Evolutionary conservation across 495 filamentous ascomycete genomes (phyloP).

Genomic region (Cryomyces minteri): DNA sequence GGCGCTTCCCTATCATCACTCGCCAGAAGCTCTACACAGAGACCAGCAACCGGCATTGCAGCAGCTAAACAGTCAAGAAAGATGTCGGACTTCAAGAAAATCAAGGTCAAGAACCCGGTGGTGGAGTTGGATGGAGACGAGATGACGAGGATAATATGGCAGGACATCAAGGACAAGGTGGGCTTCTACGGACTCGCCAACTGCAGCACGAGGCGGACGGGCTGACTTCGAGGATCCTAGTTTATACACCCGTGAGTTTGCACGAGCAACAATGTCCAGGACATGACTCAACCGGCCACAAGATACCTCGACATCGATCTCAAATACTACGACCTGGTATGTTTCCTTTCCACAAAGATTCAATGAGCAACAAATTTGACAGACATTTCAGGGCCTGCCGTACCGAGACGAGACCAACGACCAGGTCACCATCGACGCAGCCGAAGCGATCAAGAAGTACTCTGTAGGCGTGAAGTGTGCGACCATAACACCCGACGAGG

Average conservation of each 20-base stretch:
- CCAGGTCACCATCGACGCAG: constrained; percentile 82
- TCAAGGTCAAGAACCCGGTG: constrained; percentile 94
- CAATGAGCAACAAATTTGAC: constrained; percentile 2
- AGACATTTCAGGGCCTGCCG: constrained; percentile 44
- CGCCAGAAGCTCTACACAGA: neutral
- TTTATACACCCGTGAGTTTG: constrained; percentile 65
- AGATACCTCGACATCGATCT: constrained; percentile 88
- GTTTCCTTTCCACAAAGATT: constrained; percentile 1
- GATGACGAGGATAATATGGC: constrained; percentile 98
- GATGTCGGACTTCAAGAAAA: constrained; percentile 37
- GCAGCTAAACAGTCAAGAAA: constrained; percentile 5
- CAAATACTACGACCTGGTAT: constrained; percentile 91
- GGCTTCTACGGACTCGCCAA: constrained; percentile 5
- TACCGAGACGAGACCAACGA: constrained; percentile 94
- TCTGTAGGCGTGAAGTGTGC: constrained; percentile 97
- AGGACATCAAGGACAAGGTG: constrained; percentile 91
- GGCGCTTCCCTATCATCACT: no score
- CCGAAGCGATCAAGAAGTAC: constrained; percentile 97
- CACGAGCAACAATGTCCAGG: constrained; percentile 3
- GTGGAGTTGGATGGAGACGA: constrained; percentile 94
- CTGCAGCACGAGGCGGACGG: constrained; percentile 2
- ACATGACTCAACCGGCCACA: constrained; percentile 3
- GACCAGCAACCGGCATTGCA: neutral
- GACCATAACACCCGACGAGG: constrained; percentile 96
- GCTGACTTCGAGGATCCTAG: constrained; percentile 17